Conservation (phyloP, 1,284 basidiomycete species). For the Melampsora allii-populina region DNA sequence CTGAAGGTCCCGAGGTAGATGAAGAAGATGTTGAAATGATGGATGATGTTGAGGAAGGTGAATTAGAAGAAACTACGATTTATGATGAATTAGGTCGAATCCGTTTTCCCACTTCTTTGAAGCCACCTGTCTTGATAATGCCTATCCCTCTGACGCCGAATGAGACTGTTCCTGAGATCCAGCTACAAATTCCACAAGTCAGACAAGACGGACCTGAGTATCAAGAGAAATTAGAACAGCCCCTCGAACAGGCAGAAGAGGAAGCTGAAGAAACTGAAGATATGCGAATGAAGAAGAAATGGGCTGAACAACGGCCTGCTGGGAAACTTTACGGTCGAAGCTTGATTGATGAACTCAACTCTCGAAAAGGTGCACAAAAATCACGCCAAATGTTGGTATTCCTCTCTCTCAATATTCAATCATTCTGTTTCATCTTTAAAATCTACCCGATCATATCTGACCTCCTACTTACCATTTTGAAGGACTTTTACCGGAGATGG, state of each 20-base stretch:
- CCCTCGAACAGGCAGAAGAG: slow-evolving; percentile 11
- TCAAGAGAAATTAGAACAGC: background rate
- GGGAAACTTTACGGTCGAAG: slow-evolving; percentile 38
- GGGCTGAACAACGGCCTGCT: slow-evolving; percentile 15
- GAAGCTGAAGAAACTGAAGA: slow-evolving; percentile 7
- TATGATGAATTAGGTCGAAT: slow-evolving; percentile 40
- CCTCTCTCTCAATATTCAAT: background rate
- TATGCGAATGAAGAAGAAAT: background rate
- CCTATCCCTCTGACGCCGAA: slow-evolving; percentile 35
- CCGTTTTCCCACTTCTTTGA: slow-evolving; percentile 32
- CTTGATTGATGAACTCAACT: slow-evolving; percentile 41
- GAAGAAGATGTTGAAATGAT: background rate
- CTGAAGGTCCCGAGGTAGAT: background rate
- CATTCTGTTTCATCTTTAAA: background rate
- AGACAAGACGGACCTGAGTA: background rate
- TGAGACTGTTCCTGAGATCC: slow-evolving; percentile 17
- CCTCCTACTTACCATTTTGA: background rate
- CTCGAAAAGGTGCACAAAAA: slow-evolving; percentile 37
- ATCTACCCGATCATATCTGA: background rate
- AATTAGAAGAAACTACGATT: slow-evolving; percentile 7
- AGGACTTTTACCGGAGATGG: slow-evolving; percentile 29
- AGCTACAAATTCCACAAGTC: background rate
- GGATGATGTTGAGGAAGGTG: slow-evolving; percentile 5
- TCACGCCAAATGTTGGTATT: slow-evolving; percentile 22
- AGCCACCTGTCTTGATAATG: slow-evolving; percentile 35